Evolutionary conservation across 805 yeast genomes (phyloP).

Genomic region (Wickerhamiella slavikovae): DNA sequence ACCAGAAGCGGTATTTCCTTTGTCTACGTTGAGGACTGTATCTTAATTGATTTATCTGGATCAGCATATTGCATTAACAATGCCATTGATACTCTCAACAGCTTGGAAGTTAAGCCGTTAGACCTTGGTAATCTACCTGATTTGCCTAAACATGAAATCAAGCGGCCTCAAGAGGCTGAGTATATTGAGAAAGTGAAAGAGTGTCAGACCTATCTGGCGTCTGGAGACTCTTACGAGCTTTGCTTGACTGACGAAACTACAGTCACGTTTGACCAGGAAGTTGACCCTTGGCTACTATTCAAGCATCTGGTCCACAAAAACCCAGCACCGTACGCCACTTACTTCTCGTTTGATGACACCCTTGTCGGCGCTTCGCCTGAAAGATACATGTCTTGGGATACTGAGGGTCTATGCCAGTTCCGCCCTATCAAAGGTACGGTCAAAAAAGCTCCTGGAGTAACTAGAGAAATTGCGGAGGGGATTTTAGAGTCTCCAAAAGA

Average conservation of each 20-base stretch:
- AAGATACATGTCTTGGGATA: slow-evolving; percentile 66
- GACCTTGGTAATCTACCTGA: too few relatives aligned
- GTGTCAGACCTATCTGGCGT: slow-evolving; percentile 46
- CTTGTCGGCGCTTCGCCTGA: slow-evolving; percentile 88
- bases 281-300: slow-evolving; percentile 59
- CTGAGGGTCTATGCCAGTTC: slow-evolving; percentile 37
- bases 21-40: slow-evolving; percentile 8
- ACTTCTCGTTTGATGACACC: slow-evolving; percentile 41
- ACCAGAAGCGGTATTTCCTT: slow-evolving; percentile 11
- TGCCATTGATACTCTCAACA: neutral
- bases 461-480: slow-evolving; percentile 34
- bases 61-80: neutral
- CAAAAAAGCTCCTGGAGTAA: slow-evolving; percentile 34
- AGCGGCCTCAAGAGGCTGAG: slow-evolving; percentile 27
- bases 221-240: slow-evolving; percentile 86
- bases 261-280: slow-evolving; percentile 26
- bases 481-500: slow-evolving; percentile 74
- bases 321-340: slow-evolving; percentile 88
- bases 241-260: slow-evolving; percentile 68
- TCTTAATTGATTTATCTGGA: slow-evolving; percentile 3
- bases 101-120: neutral
- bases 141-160: slow-evolving; percentile 8
- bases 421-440: slow-evolving; percentile 97
- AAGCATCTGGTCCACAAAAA: slow-evolving; percentile 47
- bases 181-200: slow-evolving; percentile 35